Evolutionary conservation across 108 stramenopile genomes (phyloP), one percentile per base, ranked within the genome.

Genomic region (Fragilaria radians): DNA sequence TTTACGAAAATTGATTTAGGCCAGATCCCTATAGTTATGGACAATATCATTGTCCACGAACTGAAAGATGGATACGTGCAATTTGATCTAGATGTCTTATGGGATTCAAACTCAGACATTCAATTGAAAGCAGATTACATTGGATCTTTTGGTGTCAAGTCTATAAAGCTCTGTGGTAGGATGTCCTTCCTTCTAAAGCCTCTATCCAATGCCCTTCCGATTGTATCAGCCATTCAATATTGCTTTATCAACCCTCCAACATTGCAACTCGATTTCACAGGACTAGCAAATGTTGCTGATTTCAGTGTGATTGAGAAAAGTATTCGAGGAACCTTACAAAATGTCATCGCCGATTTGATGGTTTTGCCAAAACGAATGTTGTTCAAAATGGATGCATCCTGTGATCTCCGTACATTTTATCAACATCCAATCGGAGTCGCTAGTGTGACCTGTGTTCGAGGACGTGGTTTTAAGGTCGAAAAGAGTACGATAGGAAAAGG

Each of bases 1-100:
- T 81, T 88, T 49, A 70, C 76, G 34, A 81, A 82, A 34, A 52
- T 83, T 9, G 86, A 88, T 71, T 54, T 88, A 42, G 86, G 86
- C 22, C 17, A 72, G 30, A 70, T 77, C n/a, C 85, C 85, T 18
- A 67, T 86, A 14, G 46, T 53, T 26, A 58, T 79, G 23, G 78
- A 77, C 48, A 78, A 81, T 31, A 76, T 88, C 57, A 31, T 71
- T 2, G 74, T 88, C 4, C 80, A 72, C 22, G 56, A 68, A 27
- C 24, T 79, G 45, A 34, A 68, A 24, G 46, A 54, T 54, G 77
- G 59, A n/a, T 46, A 54, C 0, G 45, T 77, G 1, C 69, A 80
- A 47, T 74, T 80, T 46, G 80, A 83, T 61, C 28, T 83, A 53
- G 86, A 88, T 59, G 50, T 88, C 1, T 21, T 53, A 3, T 88